Conservation (phyloP, 257 asterid species). For the Penstemon newberryi region DNA sequence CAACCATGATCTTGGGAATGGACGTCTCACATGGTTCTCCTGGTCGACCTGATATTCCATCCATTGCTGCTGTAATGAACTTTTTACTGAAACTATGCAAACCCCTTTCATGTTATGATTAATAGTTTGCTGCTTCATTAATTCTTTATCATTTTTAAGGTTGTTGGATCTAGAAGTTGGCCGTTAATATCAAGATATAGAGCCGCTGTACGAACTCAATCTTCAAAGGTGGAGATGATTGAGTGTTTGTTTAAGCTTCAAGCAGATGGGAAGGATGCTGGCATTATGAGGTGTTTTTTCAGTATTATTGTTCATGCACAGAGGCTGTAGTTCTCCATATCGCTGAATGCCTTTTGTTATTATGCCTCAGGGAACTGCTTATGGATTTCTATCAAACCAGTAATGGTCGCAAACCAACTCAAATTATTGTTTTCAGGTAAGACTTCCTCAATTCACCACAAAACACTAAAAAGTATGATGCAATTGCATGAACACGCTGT, state of each 20-base stretch:
- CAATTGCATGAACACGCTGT: too few relatives aligned
- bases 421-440: slow-evolving; percentile 86
- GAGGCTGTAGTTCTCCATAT: slow-evolving; percentile 9
- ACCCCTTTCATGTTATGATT: slow-evolving; percentile 24
- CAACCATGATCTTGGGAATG: slow-evolving; percentile 95
- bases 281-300: slow-evolving; percentile 76
- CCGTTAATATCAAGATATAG: slow-evolving; percentile 86
- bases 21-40: slow-evolving; percentile 95
- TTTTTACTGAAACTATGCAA: not conserved
- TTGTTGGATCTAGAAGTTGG: slow-evolving; percentile 92
- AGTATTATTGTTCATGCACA: slow-evolving; percentile 4
- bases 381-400: slow-evolving; percentile 74
- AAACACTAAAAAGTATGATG: too few relatives aligned
- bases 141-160: slow-evolving; percentile 43
- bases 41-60: slow-evolving; percentile 78
- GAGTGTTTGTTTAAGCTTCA: slow-evolving; percentile 79
- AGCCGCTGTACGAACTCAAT: slow-evolving; percentile 89
- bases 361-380: slow-evolving; percentile 77
- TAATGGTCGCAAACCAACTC: slow-evolving; percentile 73
- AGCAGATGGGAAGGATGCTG: slow-evolving; percentile 82
- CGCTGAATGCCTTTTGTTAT: slow-evolving; percentile 28
- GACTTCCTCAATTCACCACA: not conserved
- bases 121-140: slow-evolving; percentile 23
- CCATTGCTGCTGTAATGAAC: slow-evolving; percentile 81
- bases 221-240: slow-evolving; percentile 83